Percentiles rank a stretch among this genome's conserved stretches.
Conservation (phyloP, 228 moss, liverwort and hornwort genomes). For the Sphagnum fallax region DNA sequence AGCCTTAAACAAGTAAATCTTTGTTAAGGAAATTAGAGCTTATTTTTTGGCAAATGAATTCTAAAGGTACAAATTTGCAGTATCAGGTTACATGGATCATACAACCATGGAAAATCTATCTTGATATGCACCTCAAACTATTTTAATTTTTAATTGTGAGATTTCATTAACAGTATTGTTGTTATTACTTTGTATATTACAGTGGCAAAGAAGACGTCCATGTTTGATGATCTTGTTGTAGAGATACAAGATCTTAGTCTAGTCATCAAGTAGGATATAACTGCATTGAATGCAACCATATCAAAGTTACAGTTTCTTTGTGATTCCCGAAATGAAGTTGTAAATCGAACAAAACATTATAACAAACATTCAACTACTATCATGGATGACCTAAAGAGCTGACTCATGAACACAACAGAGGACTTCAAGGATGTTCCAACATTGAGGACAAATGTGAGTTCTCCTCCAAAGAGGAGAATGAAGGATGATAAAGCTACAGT, state of each 20-base stretch:
- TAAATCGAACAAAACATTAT: slow-evolving; percentile 59
- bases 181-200: slow-evolving; percentile 1
- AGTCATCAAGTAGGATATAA: slow-evolving; percentile 96
- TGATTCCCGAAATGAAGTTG: slow-evolving; percentile 73
- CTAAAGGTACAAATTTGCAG: too few relatives aligned
- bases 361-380: neutral
- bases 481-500: slow-evolving; percentile 21
- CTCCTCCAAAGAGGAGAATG: neutral
- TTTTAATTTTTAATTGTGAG: too few relatives aligned
- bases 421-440: neutral
- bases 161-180: too few relatives aligned
- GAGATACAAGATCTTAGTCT: slow-evolving; percentile 97
- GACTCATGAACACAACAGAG: slow-evolving; percentile 78
- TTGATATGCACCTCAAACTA: too few relatives aligned
- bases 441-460: slow-evolving; percentile 77
- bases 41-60: too few relatives aligned
- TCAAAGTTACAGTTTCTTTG: slow-evolving; percentile 80
- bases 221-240: slow-evolving; percentile 95
- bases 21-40: too few relatives aligned
- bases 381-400: slow-evolving; percentile 4
- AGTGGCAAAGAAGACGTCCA: slow-evolving; percentile 98
- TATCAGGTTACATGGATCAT: too few relatives aligned
- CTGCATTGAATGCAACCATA: slow-evolving; percentile 85
- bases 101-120: too few relatives aligned
- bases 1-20: too few relatives aligned